Evolutionary conservation across 306 rosid species (phyloP).

Genomic region (Malus sylvestris): DNA sequence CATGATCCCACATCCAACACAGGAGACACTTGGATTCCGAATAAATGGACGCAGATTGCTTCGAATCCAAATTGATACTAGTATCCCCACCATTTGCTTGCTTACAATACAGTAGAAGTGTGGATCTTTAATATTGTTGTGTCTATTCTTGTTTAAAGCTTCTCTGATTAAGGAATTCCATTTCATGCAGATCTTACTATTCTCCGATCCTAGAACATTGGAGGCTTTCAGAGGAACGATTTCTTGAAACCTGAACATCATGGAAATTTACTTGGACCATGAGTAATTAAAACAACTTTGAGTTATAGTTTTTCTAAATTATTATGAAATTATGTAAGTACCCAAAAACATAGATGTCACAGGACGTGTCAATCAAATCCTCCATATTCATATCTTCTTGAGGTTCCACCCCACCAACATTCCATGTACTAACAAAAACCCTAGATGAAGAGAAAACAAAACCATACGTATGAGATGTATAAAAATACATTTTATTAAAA

Average conservation of each 20-base stretch:
- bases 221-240: conserved; percentile 78
- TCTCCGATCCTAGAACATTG: conserved; percentile 73
- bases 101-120: conserved; percentile 62
- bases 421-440: conserved; percentile 85
- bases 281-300: background rate
- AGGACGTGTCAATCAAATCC: conserved; percentile 58
- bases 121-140: background rate
- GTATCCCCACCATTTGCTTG: conserved; percentile 92
- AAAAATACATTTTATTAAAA: background rate
- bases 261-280: background rate
- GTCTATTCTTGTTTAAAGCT: conserved; percentile 43
- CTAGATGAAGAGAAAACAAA: conserved; percentile 31
- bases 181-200: conserved; percentile 34
- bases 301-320: background rate
- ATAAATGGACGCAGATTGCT: conserved; percentile 55
- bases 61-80: conserved; percentile 74
- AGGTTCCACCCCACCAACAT: conserved; percentile 84
- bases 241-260: conserved; percentile 70
- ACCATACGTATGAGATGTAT: background rate
- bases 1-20: conserved; percentile 85
- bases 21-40: conserved; percentile 62
- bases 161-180: conserved; percentile 75
- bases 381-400: conserved; percentile 45
- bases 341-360: conserved; percentile 87
- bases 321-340: conserved; percentile 14